phyloP scores from a whole-genome alignment of 164 flowering plant species.

The Vitis labrusca region DNA sequence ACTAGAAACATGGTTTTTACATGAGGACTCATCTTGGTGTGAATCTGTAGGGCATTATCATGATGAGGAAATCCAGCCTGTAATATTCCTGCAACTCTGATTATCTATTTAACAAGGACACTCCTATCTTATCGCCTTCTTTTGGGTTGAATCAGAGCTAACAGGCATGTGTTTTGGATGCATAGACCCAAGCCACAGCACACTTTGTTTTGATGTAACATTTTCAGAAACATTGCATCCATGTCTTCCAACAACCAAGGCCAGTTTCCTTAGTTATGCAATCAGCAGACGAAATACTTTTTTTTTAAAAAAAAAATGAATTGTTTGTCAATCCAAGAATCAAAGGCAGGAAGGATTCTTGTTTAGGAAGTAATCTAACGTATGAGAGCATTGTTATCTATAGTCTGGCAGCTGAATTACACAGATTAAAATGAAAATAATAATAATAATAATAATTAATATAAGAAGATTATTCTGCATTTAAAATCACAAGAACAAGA shows the following conservation, averaged over 20 bases:
- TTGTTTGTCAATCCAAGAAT: background rate
- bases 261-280: no score
- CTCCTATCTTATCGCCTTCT: background rate
- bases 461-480: background rate
- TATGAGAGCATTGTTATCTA: background rate
- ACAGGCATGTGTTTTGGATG: background rate
- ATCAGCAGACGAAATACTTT: background rate
- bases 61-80: no score
- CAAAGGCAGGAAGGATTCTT: background rate
- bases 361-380: background rate
- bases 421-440: background rate
- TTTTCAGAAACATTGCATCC: background rate
- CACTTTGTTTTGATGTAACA: background rate
- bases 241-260: slow-evolving; percentile 1
- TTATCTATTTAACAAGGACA: background rate
- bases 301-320: no score
- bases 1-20: background rate
- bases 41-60: background rate
- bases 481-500: background rate
- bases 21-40: background rate
- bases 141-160: background rate
- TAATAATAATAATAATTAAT: background rate
- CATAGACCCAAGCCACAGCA: background rate
- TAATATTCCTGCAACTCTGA: background rate
- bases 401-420: background rate